phyloP scores from a whole-genome alignment of 2,329 filamentous ascomycete species.

The Sporothrix brasiliensis region DNA sequence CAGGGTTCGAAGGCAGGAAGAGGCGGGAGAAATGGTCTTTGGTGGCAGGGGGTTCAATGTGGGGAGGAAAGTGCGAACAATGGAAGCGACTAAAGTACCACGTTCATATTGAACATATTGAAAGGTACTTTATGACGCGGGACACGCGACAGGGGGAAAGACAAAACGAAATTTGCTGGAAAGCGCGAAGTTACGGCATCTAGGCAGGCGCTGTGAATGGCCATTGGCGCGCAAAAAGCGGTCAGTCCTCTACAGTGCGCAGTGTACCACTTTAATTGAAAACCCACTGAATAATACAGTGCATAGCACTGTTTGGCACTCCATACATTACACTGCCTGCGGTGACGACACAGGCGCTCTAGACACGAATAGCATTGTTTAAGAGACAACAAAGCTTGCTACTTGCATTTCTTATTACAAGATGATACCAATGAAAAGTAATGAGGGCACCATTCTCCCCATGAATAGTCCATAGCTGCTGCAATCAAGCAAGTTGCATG shows the following conservation, averaged over 20 bases:
- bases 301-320: background rate
- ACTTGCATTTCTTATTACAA: slow-evolving; percentile 23
- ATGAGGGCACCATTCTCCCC: background rate
- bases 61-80: slow-evolving; percentile 20
- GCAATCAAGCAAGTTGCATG: background rate
- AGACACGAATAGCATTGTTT: background rate
- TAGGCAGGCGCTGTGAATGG: slow-evolving; percentile 14
- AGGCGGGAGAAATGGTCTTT: slow-evolving; percentile 18
- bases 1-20: slow-evolving; percentile 4
- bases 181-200: slow-evolving; percentile 20
- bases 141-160: slow-evolving; percentile 29
- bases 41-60: background rate
- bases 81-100: background rate
- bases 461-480: background rate
- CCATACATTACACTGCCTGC: background rate
- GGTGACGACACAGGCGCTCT: background rate
- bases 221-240: slow-evolving; percentile 22
- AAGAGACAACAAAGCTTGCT: slow-evolving; percentile 3
- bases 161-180: slow-evolving; percentile 29
- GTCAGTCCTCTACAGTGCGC: slow-evolving; percentile 24
- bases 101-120: background rate
- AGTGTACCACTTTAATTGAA: background rate
- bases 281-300: background rate
- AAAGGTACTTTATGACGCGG: slow-evolving; percentile 12
- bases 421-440: slow-evolving; percentile 22